phyloP scores from a whole-genome alignment of 176 grass and related monocot genomes.

The Bolboschoenus planiculmis region DNA sequence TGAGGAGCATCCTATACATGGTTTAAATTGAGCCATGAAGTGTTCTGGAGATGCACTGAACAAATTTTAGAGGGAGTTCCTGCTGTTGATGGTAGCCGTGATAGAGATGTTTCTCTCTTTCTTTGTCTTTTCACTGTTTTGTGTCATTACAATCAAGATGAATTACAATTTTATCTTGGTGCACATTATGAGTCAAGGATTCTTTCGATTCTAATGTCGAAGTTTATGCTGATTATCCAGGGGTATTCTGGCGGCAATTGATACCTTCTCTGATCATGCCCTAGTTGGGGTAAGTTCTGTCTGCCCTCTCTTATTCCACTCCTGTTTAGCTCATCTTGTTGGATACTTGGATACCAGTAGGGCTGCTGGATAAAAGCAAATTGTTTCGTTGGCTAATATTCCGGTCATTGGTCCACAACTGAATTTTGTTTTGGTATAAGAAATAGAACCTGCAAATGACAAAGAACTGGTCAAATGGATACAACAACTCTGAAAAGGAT shows the following conservation, averaged over 20 bases:
- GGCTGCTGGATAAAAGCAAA: background rate
- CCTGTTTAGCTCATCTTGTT: background rate
- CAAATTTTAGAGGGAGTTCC: background rate
- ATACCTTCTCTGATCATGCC: conserved; percentile 65
- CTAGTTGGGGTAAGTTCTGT: conserved; percentile 63
- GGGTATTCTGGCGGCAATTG: conserved; percentile 85
- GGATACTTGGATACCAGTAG: background rate
- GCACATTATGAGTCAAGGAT: background rate
- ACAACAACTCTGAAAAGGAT: background rate
- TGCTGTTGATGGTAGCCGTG: background rate
- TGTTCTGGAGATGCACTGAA: background rate
- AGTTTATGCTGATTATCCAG: conserved; percentile 28
- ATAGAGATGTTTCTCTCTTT: background rate
- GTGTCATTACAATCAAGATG: background rate
- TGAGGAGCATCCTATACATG: background rate
- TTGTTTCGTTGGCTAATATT: background rate
- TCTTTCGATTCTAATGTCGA: background rate
- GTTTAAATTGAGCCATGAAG: background rate
- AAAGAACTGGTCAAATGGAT: background rate
- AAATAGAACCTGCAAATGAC: background rate
- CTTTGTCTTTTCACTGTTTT: background rate
- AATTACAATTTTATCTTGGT: background rate
- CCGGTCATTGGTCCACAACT: background rate
- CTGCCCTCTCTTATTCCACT: background rate
- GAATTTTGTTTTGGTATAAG: conserved; percentile 5